phyloP scores from a whole-genome alignment of 2,329 filamentous ascomycete species.

The Aureobasidium sp. region DNA sequence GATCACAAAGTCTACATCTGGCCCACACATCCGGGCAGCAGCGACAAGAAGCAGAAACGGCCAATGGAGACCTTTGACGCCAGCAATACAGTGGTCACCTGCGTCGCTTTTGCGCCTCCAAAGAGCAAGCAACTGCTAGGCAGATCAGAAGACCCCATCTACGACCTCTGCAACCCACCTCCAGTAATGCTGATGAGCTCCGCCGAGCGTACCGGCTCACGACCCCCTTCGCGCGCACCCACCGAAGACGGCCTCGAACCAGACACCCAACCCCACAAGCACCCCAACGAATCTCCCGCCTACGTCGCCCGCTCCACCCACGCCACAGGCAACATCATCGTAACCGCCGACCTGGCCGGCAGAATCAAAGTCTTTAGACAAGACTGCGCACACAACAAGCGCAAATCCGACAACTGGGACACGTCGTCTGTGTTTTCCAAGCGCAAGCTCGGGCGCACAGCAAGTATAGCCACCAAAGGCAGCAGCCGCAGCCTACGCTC shows the following conservation, averaged over 20 bases:
- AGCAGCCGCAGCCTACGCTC: conserved; percentile 36
- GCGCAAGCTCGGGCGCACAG: conserved; percentile 48
- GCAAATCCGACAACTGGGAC: conserved; percentile 68
- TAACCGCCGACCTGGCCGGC: conserved; percentile 83
- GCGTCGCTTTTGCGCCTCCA: conserved; percentile 76
- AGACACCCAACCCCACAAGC: conserved; percentile 24
- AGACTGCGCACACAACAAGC: conserved; percentile 80
- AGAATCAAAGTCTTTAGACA: conserved; percentile 92
- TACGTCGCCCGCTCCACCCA: conserved; percentile 74
- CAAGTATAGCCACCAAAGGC: conserved; percentile 50
- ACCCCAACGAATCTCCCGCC: conserved; percentile 60
- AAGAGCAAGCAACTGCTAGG: conserved; percentile 71
- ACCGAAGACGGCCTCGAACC: conserved; percentile 36
- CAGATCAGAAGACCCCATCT: conserved; percentile 84
- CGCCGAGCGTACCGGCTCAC: conserved; percentile 49
- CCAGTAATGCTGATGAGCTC: conserved; percentile 74
- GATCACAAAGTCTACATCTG: conserved; percentile 87
- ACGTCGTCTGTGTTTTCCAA: conserved; percentile 68
- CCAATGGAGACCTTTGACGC: conserved; percentile 88
- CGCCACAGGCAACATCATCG: conserved; percentile 76
- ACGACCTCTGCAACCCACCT: conserved; percentile 91
- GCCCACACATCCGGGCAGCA: conserved; percentile 57
- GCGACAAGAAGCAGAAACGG: conserved; percentile 67
- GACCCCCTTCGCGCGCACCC: conserved; percentile 41
- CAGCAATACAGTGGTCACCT: conserved; percentile 80